Evolutionary conservation across 116 monocot genomes (phyloP), one percentile per base, ranked within the genome.

Genomic region (Thalassia testudinum): DNA sequence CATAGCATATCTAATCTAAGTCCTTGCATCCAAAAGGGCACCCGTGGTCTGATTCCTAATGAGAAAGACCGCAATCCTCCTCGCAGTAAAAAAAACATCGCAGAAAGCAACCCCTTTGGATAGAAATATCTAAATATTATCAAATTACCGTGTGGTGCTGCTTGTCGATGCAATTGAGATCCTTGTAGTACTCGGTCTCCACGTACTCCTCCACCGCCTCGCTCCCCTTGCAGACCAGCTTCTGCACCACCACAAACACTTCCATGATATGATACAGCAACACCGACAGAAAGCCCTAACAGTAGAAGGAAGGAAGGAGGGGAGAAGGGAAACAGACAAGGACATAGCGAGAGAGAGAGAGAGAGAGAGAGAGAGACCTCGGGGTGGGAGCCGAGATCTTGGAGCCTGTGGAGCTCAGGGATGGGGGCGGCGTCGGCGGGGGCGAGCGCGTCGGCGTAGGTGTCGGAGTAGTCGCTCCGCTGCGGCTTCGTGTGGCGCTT

Each of bases 171-270:
- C 69, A 52, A 42, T 71, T 69, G 56, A 93, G 83, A 63, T 72
- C 92, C 43, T 78, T 73, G 64, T 93, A 93, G 21, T 93, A 93
- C 61, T 86, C 78, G 25, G 93, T 93, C 71, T 83, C 93, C 56
- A 78, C 76, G 42, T 63, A 93, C 61, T 93, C 93, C 30, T 80
- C 87, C 19, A 7, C 53, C 18, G 62, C 47, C 21, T 87, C 73
- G 28, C 54, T 66, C 25, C 73, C 83, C 16, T 77, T 65, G 45
- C 60, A 80, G 7, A 73, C 83, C 53, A 87, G 48, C 60, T 76
- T 83, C 93, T 93, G 56, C 49, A n/a, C n/a, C n/a, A n/a, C n/a
- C n/a, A n/a, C n/a, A n/a, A n/a, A n/a, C n/a, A 29, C 12, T 14
- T 0, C 47, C 0, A 56, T 21, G 27, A 22, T 3, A 18, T 17